A percentile compares a stretch with the other conserved stretches of the same genome.
Evolutionary conservation across 129 eudicot genomes (phyloP).

Genomic region (Tanacetum coccineum): DNA sequence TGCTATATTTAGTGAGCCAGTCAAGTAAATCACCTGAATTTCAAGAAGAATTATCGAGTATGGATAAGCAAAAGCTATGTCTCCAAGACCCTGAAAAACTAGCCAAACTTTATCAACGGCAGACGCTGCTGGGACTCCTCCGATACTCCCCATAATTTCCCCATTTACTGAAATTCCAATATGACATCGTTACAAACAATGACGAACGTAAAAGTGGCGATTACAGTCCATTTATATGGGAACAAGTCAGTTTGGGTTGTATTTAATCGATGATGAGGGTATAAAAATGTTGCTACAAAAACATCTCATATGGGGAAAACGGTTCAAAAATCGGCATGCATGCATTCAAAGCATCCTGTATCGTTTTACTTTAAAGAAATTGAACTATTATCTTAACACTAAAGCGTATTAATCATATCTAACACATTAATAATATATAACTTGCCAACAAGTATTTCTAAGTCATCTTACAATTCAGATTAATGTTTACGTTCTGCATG

Average conservation of each 20-base stretch:
- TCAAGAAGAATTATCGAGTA: constrained; percentile 53
- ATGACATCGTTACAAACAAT: constrained; percentile 6
- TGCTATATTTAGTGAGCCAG: constrained; percentile 8
- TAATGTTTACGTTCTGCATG: too few relatives aligned
- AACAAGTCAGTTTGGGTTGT: too few relatives aligned
- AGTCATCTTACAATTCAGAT: too few relatives aligned
- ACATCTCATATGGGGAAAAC: background rate
- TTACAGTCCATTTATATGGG: background rate
- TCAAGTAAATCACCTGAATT: constrained; percentile 46
- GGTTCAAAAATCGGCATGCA: background rate
- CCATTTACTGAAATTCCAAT: too few relatives aligned
- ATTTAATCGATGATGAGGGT: background rate
- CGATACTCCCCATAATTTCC: too few relatives aligned
- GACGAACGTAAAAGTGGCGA: background rate
- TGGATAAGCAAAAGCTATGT: too few relatives aligned
- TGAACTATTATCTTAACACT: background rate
- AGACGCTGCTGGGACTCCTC: too few relatives aligned
- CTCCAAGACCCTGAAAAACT: too few relatives aligned
- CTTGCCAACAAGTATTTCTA: background rate
- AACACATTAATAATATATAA: background rate
- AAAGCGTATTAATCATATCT: background rate
- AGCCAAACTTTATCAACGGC: too few relatives aligned
- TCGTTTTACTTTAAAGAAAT: background rate
- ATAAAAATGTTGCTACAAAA: background rate
- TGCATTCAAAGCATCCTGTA: background rate